Conservation (phyloP, 441 rosid species). For the Bocquillonia castaneifolia region DNA sequence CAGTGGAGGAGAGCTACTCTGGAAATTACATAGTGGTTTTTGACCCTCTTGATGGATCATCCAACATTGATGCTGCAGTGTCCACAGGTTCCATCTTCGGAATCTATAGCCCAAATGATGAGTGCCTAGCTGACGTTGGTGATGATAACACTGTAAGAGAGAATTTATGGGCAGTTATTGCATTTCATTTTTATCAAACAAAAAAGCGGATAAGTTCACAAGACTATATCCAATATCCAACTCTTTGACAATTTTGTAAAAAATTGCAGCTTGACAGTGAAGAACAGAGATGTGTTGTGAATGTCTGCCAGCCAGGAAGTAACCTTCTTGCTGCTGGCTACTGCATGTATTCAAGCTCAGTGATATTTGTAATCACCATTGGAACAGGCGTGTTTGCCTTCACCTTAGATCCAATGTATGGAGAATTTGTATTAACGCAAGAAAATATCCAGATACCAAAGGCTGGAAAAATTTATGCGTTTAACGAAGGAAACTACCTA, state of each 20-base stretch:
- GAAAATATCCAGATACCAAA: conserved; percentile 73
- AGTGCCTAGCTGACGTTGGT: conserved; percentile 64
- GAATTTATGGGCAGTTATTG: neutral
- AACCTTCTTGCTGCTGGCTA: conserved; percentile 90
- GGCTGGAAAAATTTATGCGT: conserved; percentile 77
- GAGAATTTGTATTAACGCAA: conserved; percentile 83
- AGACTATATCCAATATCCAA: neutral
- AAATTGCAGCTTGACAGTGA: conserved; percentile 51
- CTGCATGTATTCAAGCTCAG: conserved; percentile 94
- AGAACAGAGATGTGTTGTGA: conserved; percentile 68
- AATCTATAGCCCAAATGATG: conserved; percentile 81
- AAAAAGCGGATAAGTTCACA: neutral
- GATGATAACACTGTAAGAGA: conserved; percentile 54
- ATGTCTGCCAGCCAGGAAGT: conserved; percentile 90
- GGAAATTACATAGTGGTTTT: conserved; percentile 88
- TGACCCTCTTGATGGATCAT: conserved; percentile 93
- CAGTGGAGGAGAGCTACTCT: conserved; percentile 88
- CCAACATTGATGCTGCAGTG: conserved; percentile 90
- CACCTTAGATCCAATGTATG: conserved; percentile 90
- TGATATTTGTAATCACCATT: conserved; percentile 70
- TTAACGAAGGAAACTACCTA: conserved; percentile 91
- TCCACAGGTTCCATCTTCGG: conserved; percentile 96
- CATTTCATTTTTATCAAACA: neutral
- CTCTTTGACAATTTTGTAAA: conserved; percentile 11
- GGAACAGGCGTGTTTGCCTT: conserved; percentile 81